These are phyloP conservation scores for Curvularia spicifera DNA, from an alignment of 2,329 filamentous ascomycete species.

Conservation along the genomic window DNA sequence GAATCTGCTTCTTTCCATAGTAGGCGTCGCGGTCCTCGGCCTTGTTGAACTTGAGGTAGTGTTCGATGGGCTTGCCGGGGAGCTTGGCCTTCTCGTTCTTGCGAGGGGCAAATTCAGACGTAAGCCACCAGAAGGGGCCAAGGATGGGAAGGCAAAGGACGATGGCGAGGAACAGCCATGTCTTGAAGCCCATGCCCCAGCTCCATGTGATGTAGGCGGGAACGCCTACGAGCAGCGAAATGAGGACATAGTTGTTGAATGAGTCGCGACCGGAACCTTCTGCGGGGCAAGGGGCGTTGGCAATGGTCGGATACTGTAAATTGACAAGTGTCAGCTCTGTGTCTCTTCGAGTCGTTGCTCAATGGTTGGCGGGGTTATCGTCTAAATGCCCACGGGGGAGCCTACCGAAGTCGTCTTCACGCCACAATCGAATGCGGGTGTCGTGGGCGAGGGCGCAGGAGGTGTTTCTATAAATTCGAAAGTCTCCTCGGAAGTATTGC, in stretches of 20 bases:
- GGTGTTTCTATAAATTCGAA: constrained; percentile 74
- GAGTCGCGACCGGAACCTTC: constrained; percentile 82
- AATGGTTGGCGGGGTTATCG: constrained; percentile 41
- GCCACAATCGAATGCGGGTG: constrained; percentile 63
- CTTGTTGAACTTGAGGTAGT: constrained; percentile 84
- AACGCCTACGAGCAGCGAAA: constrained; percentile 71
- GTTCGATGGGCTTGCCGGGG: constrained; percentile 85
- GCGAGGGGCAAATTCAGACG: constrained; percentile 82
- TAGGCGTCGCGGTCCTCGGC: constrained; percentile 68
- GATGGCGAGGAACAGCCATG: constrained; percentile 82
- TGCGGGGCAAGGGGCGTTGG: constrained; percentile 91
- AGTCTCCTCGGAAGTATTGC: constrained; percentile 55
- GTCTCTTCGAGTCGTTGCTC: constrained; percentile 26
- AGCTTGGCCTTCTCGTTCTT: constrained; percentile 90
- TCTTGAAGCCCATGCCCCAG: constrained; percentile 84
- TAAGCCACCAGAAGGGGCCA: constrained; percentile 78
- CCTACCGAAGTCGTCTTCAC: constrained; percentile 67
- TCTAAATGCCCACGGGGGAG: constrained; percentile 19
- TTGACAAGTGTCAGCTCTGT: constrained; percentile 32
- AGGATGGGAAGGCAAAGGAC: constrained; percentile 81
- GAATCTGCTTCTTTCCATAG: constrained; percentile 78
- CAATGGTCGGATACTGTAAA: constrained; percentile 80
- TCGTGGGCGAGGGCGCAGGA: constrained; percentile 59
- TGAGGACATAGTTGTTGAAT: constrained; percentile 84
- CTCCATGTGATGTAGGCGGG: constrained; percentile 85